Conservation (phyloP, 1,284 basidiomycete genomes). For the Exobasidium rhododendri region DNA sequence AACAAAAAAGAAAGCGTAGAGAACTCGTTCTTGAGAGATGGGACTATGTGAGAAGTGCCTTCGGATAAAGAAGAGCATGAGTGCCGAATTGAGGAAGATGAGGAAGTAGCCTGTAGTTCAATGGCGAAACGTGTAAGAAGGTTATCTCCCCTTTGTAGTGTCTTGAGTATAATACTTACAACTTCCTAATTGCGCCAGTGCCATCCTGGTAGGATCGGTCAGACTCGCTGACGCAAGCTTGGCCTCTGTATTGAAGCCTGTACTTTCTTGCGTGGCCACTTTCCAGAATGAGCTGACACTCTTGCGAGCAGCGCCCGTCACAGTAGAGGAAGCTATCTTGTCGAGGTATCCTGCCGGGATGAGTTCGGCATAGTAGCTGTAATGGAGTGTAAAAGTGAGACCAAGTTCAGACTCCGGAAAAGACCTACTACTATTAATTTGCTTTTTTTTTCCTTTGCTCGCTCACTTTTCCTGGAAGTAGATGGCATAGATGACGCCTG, state of each 20-base stretch:
- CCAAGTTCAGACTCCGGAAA: neutral
- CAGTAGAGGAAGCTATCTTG: conserved; percentile 17
- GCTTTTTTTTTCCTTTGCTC: neutral
- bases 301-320: conserved; percentile 1
- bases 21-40: conserved; percentile 21
- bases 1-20: conserved; percentile 34
- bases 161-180: conserved; percentile 19
- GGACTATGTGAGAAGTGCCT: conserved; percentile 20
- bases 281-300: conserved; percentile 5
- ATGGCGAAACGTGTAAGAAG: too few species aligned
- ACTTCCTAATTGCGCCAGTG: conserved; percentile 36
- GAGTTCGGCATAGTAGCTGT: conserved; percentile 34
- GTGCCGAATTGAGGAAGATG: conserved; percentile 39
- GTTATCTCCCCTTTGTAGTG: neutral
- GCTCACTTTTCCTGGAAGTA: conserved; percentile 21
- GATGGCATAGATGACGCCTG: conserved; percentile 32
- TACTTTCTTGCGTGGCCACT: conserved; percentile 11
- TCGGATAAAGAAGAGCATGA: conserved; percentile 34
- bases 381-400: neutral
- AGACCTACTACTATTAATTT: too few species aligned
- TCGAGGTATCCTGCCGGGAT: conserved; percentile 17
- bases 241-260: conserved; percentile 12
- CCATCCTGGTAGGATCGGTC: conserved; percentile 25
- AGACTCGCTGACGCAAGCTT: neutral
- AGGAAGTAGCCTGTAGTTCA: conserved; percentile 33